Evolutionary conservation across 306 rosid genomes (phyloP).

Genomic region (Urtica urens): DNA sequence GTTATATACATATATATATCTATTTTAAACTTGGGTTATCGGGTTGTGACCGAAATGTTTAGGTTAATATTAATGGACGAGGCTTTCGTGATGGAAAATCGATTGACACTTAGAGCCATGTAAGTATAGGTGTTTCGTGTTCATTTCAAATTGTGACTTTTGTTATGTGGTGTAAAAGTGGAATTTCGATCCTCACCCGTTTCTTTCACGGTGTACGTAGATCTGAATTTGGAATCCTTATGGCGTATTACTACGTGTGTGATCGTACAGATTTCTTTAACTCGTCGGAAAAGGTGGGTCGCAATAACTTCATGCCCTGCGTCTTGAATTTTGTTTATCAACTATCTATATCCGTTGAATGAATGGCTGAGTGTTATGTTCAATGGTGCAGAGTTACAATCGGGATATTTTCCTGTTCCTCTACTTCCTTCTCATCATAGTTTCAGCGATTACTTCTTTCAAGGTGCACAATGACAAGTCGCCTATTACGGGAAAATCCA

Average conservation of each 20-base stretch:
- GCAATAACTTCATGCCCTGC: background rate
- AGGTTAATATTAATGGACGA: constrained; percentile 80
- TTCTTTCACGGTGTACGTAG: constrained; percentile 26
- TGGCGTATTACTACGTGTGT: constrained; percentile 65
- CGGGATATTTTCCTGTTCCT: constrained; percentile 87
- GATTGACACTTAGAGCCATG: constrained; percentile 86
- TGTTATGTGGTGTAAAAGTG: constrained; percentile 8
- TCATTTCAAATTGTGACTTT: background rate
- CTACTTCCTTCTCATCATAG: constrained; percentile 78
- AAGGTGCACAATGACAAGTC: constrained; percentile 76
- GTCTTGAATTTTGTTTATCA: background rate
- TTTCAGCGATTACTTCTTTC: constrained; percentile 76
- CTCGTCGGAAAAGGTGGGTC: constrained; percentile 55
- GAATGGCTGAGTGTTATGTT: constrained; percentile 13
- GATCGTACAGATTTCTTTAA: constrained; percentile 84
- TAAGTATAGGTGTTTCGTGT: constrained; percentile 34
- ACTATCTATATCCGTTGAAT: too few species aligned
- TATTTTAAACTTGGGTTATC: constrained; percentile 18
- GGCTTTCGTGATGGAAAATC: constrained; percentile 69
- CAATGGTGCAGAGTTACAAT: constrained; percentile 73
- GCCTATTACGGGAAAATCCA: constrained; percentile 70
- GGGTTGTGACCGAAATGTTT: constrained; percentile 11
- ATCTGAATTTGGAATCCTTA: constrained; percentile 68
- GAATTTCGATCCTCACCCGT: constrained; percentile 10
- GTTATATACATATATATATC: constrained; percentile 15